Base-by-base conservation (phyloP, 768 basidiomycete species). In the Boletus bicolor region DNA sequence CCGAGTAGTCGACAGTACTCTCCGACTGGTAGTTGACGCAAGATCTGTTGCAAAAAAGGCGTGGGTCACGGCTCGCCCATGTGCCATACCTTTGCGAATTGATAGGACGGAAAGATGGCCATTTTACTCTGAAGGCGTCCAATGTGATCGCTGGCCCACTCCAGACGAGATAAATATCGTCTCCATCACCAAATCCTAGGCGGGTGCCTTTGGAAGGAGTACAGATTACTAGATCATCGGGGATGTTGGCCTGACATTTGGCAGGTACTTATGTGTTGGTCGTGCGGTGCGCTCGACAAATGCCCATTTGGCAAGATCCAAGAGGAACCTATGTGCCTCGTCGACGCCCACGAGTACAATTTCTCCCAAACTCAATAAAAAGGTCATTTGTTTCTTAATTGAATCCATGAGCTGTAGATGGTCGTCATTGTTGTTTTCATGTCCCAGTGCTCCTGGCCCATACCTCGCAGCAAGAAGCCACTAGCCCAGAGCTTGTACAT, bases 401-500 rank as follows among this genome's bases (percentile, higher is more conserved):
- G 54, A 48, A 21, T 60, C 43, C 19, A 41, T 61, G 35, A 51
- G 51, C 8, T 54, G 35, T n/a, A 30, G n/a, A 32, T 28, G 6
- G 3, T 32, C 14, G 2, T 17, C 19, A n/a, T 19, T 41, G 9
- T 10, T n/a, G 39, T 42, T 34, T 43, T 44, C 26, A 35, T 51
- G 12, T 19, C 28, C 48, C 24, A 55, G 39, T 19, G 46, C 37
- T 30, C 45, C n/a, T 41, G 46, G 36, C 21, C 55, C 60, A 14
- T 56, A 56, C 32, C n/a, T 24, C 14, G 57, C 41, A 10, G 61
- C 39, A 44, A 62, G 64, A 8, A 71, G 44, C 64, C 64, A 72
- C 51, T 67, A 19, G 19, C 19, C 19, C 19, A 19, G 19, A 19
- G 60, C 9, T 70, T 58, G 51, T 72, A 73, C 52, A 71, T 38